phyloP scores from a whole-genome alignment of 345 rosid species.

The Lepidium sativum region DNA sequence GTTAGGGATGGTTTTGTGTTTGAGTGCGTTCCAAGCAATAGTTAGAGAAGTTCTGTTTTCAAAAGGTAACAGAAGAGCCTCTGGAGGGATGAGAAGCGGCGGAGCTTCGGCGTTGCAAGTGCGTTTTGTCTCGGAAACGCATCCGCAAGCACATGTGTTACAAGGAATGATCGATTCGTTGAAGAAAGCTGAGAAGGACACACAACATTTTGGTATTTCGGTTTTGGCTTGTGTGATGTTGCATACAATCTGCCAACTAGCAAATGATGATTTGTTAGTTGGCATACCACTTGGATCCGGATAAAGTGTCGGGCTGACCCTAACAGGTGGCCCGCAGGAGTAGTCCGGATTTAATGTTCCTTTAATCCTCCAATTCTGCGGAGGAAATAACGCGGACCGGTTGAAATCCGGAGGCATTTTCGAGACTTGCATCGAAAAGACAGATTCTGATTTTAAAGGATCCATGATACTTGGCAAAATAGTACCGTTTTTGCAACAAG shows the following conservation, averaged over 20 bases:
- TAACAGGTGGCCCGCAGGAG: conserved; percentile 70
- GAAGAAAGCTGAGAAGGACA: conserved; percentile 83
- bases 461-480: conserved; percentile 81
- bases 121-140: conserved; percentile 40
- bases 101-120: conserved; percentile 63
- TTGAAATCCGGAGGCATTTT: conserved; percentile 91
- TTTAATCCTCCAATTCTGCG: conserved; percentile 80
- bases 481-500: conserved; percentile 82
- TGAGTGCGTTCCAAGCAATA: conserved; percentile 69
- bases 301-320: conserved; percentile 78
- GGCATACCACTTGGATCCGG: conserved; percentile 70
- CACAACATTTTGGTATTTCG: conserved; percentile 73
- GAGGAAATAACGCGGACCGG: conserved; percentile 59
- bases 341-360: conserved; percentile 92
- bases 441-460: conserved; percentile 76
- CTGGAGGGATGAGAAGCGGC: conserved; percentile 73
- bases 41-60: conserved; percentile 67
- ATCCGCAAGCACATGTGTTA: conserved; percentile 94
- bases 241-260: conserved; percentile 97
- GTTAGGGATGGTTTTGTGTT: conserved; percentile 53
- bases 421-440: conserved; percentile 68
- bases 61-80: conserved; percentile 77
- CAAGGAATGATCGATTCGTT: conserved; percentile 89
- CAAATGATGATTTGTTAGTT: conserved; percentile 61
- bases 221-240: conserved; percentile 76